phyloP scores from a whole-genome alignment of 1,139 yeast genomes.

The Chernovozyma aurita region DNA sequence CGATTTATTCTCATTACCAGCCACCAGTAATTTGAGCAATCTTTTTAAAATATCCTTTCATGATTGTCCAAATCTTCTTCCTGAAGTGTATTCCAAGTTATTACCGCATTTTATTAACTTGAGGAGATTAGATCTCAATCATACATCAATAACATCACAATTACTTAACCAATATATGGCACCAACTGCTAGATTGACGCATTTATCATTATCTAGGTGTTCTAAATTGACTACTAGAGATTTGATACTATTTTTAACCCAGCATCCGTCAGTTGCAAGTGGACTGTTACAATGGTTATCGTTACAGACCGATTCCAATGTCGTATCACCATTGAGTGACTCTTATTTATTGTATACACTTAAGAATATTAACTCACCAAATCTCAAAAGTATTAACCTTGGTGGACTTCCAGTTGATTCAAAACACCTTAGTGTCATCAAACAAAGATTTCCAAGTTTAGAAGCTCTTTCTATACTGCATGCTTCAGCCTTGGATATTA shows the following conservation, averaged over 20 bases:
- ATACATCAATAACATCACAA: constrained; percentile 67
- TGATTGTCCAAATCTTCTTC: constrained; percentile 78
- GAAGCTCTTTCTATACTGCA: constrained; percentile 63
- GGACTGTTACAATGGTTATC: constrained; percentile 70
- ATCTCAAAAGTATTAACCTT: constrained; percentile 56
- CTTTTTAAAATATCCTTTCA: constrained; percentile 65
- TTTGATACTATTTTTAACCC: constrained; percentile 62
- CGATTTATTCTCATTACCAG: no score
- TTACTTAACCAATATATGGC: constrained; percentile 48
- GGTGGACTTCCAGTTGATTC: constrained; percentile 70
- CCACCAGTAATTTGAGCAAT: constrained; percentile 1
- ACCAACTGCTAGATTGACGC: constrained; percentile 57
- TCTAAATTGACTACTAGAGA: constrained; percentile 72
- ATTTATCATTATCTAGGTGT: constrained; percentile 76
- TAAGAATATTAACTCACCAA: constrained; percentile 48
- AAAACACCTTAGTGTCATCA: constrained; percentile 51
- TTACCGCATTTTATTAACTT: constrained; percentile 57
- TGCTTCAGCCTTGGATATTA: constrained; percentile 42
- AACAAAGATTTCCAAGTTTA: constrained; percentile 48
- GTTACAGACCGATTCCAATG: constrained; percentile 67
- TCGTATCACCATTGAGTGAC: constrained; percentile 58
- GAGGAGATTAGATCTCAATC: constrained; percentile 73
- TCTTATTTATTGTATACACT: constrained; percentile 56
- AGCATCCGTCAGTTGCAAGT: constrained; percentile 64
- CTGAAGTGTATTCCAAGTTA: constrained; percentile 50